Percentiles rank a stretch among this genome's conserved stretches.
phyloP scores from a whole-genome alignment of 208 protist species.

The Lotmaria passim region DNA sequence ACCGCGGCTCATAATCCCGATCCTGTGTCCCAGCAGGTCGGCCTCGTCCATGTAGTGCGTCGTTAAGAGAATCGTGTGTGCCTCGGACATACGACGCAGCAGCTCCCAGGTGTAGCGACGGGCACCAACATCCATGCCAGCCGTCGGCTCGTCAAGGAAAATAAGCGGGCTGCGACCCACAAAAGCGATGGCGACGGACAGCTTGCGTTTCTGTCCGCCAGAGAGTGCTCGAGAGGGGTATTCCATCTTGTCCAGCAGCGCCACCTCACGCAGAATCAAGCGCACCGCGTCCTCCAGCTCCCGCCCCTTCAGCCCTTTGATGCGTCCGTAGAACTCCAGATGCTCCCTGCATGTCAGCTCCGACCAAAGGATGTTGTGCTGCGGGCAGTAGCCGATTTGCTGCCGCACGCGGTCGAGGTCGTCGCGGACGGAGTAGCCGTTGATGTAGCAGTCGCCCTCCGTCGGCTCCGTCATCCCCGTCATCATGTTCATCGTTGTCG shows the following conservation, averaged over 20 bases:
- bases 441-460: constrained; percentile 71
- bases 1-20: constrained; percentile 91
- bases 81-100: constrained; percentile 44
- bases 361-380: constrained; percentile 68
- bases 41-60: constrained; percentile 98
- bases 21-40: constrained; percentile 91
- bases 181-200: constrained; percentile 89
- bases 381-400: constrained; percentile 72
- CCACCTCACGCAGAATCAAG: constrained; percentile 53
- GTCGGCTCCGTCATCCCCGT: constrained; percentile 73
- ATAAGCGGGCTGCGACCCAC: constrained; percentile 80
- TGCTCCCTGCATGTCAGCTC: constrained; percentile 92
- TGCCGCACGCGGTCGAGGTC: constrained; percentile 59
- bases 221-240: constrained; percentile 49
- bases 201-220: constrained; percentile 90
- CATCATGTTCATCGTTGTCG: constrained; percentile 86
- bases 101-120: constrained; percentile 89
- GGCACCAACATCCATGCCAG: constrained; percentile 85
- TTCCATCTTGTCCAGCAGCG: constrained; percentile 58
- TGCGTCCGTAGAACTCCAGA: constrained; percentile 84
- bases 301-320: constrained; percentile 79
- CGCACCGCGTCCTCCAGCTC: constrained; percentile 38
- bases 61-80: constrained; percentile 73
- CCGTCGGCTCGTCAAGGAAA: constrained; percentile 92
- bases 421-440: constrained; percentile 60